Evolutionary conservation across 2,329 filamentous ascomycete genomes (phyloP).

Genomic region (Xylariales sp.): DNA sequence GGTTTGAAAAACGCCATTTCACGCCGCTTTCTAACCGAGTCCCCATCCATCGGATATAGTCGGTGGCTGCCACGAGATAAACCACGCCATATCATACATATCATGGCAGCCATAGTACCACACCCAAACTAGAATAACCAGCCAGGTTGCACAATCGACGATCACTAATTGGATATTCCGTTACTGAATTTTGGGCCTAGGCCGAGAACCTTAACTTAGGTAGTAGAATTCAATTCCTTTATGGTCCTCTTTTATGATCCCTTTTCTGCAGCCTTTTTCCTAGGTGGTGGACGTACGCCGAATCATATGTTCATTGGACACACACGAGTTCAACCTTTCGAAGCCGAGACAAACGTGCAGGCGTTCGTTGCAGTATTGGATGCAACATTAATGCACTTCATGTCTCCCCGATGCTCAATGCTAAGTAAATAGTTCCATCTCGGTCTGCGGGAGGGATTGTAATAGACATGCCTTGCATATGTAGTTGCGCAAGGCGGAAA

Average conservation of each 20-base stretch:
- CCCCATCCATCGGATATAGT: constrained; percentile 19
- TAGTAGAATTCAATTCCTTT: background rate
- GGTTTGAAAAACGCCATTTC: constrained; percentile 31
- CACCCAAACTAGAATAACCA: constrained; percentile 2
- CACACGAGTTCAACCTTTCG: constrained; percentile 16
- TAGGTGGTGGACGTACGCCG: constrained; percentile 1
- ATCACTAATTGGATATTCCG: background rate
- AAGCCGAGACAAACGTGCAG: constrained; percentile 15
- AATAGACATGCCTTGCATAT: background rate
- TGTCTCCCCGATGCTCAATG: constrained; percentile 15
- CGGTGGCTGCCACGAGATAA: constrained; percentile 32
- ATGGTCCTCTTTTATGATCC: too few species aligned
- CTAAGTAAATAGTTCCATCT: constrained; percentile 7
- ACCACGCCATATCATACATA: constrained; percentile 32
- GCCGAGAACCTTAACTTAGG: too few species aligned
- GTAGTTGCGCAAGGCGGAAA: background rate
- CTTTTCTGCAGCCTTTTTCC: background rate
- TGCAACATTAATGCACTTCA: constrained; percentile 23
- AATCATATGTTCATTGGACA: constrained; percentile 29
- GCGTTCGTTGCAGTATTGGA: constrained; percentile 24
- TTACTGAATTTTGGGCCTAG: background rate
- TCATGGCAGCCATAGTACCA: constrained; percentile 9
- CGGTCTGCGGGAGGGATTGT: constrained; percentile 9
- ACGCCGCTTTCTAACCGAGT: constrained; percentile 24
- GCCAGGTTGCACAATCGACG: constrained; percentile 1